Conservation (phyloP, 371 early-diverging fungal species). For the Mortierella sp. region DNA sequence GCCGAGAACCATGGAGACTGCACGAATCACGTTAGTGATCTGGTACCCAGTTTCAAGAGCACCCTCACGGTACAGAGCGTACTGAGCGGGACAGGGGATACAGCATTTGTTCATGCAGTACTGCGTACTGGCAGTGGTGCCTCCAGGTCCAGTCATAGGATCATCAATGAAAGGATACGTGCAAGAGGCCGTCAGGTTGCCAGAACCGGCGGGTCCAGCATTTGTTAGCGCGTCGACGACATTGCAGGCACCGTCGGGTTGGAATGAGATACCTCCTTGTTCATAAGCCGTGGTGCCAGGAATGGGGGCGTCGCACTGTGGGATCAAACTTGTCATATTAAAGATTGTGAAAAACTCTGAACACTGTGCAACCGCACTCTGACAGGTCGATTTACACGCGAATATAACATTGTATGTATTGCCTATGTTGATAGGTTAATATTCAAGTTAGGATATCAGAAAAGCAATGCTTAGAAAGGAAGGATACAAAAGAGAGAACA, state of each 20-base stretch:
- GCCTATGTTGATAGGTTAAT: constrained; percentile 5
- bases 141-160: constrained; percentile 16
- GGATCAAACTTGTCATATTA: constrained; percentile 45
- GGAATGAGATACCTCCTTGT: constrained; percentile 48
- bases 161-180: constrained; percentile 29
- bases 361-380: constrained; percentile 55
- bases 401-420: constrained; percentile 39
- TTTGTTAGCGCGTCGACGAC: constrained; percentile 2
- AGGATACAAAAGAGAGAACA: too few relatives aligned
- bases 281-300: constrained; percentile 27
- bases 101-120: constrained; percentile 46
- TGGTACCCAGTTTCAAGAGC: constrained; percentile 62
- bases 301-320: constrained; percentile 61
- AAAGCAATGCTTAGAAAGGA: too few relatives aligned
- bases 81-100: constrained; percentile 42
- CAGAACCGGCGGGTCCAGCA: neutral
- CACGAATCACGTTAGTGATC: constrained; percentile 65
- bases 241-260: constrained; percentile 58
- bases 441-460: neutral
- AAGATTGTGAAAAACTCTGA: constrained; percentile 21
- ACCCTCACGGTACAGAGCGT: constrained; percentile 59
- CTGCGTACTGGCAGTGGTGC: constrained; percentile 15
- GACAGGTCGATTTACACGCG: constrained; percentile 66
- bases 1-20: constrained; percentile 63
- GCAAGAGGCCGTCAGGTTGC: constrained; percentile 23